Conservation (phyloP, 192 early-diverging fungal species). For the Linnemannia schmuckeri region DNA sequence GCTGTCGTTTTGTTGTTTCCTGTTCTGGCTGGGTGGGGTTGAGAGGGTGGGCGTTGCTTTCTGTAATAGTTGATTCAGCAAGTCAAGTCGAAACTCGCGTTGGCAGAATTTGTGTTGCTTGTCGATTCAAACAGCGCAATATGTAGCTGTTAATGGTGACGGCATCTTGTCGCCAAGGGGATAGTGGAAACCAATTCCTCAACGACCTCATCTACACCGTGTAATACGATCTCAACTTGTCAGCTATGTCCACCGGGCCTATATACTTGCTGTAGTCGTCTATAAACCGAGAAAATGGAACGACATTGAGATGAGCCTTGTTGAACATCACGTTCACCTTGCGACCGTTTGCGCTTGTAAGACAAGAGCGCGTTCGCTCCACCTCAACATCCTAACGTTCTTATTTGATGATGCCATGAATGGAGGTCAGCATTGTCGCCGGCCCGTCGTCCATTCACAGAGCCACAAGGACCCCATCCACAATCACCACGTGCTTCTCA, state of each 20-base stretch:
- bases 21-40: no score
- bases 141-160: slow-evolving; percentile 20
- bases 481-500: background rate
- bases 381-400: background rate
- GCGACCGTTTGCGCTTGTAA: slow-evolving; percentile 25
- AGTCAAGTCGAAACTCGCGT: no score
- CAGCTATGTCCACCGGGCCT: slow-evolving; percentile 37
- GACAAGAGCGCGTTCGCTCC: slow-evolving; percentile 5
- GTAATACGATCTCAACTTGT: slow-evolving; percentile 29
- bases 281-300: slow-evolving; percentile 28
- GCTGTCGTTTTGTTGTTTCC: no score
- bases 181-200: slow-evolving; percentile 26
- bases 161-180: slow-evolving; percentile 30
- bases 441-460: slow-evolving; percentile 44
- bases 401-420: slow-evolving; percentile 14
- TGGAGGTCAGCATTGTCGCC: slow-evolving; percentile 36
- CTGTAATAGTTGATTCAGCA: no score
- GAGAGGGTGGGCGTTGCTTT: no score
- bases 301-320: background rate
- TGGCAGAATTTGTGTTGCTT: no score
- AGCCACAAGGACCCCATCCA: slow-evolving; percentile 22
- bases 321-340: slow-evolving; percentile 19
- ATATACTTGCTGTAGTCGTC: slow-evolving; percentile 46
- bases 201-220: slow-evolving; percentile 5
- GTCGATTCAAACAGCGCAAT: background rate